Conservation (phyloP, 1,284 basidiomycete genomes). For the Sporisorium exsertum region DNA sequence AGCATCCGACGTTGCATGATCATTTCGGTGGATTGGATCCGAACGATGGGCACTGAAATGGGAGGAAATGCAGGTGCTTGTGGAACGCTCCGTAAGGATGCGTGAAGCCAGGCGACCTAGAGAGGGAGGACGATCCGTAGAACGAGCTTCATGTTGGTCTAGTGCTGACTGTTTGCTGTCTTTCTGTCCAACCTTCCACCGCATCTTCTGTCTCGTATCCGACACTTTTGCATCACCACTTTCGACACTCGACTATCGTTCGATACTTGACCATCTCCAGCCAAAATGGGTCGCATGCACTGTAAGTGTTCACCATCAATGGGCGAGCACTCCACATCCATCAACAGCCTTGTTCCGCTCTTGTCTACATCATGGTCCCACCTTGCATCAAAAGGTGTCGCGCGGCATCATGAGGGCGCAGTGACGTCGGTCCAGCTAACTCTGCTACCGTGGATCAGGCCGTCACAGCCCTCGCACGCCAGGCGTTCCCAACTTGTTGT, state of each 20-base stretch:
- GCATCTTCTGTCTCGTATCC: slow-evolving; percentile 9
- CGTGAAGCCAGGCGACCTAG: slow-evolving; percentile 31
- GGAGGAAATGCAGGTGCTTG: slow-evolving; percentile 8
- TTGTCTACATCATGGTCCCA: slow-evolving; percentile 8
- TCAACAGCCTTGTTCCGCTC: background rate
- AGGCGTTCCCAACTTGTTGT: background rate
- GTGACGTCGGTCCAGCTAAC: background rate
- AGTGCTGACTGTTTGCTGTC: slow-evolving; percentile 62
- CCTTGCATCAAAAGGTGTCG: background rate
- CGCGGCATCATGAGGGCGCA: background rate
- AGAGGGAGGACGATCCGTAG: slow-evolving; percentile 25
- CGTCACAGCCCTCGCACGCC: background rate
- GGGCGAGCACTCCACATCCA: slow-evolving; percentile 23
- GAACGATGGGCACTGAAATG: background rate
- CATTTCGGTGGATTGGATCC: background rate
- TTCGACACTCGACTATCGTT: slow-evolving; percentile 15
- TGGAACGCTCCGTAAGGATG: slow-evolving; percentile 40
- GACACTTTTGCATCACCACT: background rate
- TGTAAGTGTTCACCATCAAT: slow-evolving; percentile 42
- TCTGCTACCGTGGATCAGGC: background rate
- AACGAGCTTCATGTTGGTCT: slow-evolving; percentile 58
- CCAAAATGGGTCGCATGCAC: slow-evolving; percentile 70
- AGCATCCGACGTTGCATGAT: slow-evolving; percentile 12
- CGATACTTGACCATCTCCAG: slow-evolving; percentile 33
- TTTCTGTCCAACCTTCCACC: slow-evolving; percentile 43